Evolutionary conservation across 352 stramenopile species (phyloP).

Genomic region (Phytophthora litchii): DNA sequence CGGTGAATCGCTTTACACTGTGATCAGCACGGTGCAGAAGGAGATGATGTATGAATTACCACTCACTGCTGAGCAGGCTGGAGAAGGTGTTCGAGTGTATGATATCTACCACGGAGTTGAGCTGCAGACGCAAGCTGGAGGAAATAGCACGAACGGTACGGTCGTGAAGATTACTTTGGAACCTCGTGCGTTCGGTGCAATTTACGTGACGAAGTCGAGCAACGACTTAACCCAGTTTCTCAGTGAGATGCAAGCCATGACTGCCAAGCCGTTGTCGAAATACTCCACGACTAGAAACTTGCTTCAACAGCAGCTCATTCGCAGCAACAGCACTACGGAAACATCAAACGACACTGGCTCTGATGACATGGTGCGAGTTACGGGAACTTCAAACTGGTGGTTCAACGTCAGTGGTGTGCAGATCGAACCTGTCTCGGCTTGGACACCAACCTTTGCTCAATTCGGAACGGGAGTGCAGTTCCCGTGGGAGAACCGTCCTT

Average conservation of each 20-base stretch:
- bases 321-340: constrained; percentile 1
- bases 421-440: constrained; percentile 75
- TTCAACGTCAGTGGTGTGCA: constrained; percentile 85
- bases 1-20: constrained; percentile 55
- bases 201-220: constrained; percentile 38
- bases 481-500: constrained; percentile 80
- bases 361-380: constrained; percentile 56
- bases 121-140: constrained; percentile 24
- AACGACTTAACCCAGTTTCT: constrained; percentile 51
- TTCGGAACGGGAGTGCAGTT: constrained; percentile 85
- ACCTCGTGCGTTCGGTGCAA: constrained; percentile 63
- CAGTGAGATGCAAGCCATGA: constrained; percentile 54
- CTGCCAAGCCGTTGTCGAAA: constrained; percentile 45
- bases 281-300: constrained; percentile 48
- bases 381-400: constrained; percentile 61
- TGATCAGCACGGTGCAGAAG: constrained; percentile 55
- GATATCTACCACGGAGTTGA: constrained; percentile 71
- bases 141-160: constrained; percentile 2
- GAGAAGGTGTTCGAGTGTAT: constrained; percentile 41
- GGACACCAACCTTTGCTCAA: constrained; percentile 62
- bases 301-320: constrained; percentile 48
- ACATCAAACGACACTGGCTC: background rate
- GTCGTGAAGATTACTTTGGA: constrained; percentile 52
- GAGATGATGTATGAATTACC: constrained; percentile 38
- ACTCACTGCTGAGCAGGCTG: constrained; percentile 31